Conservation (phyloP, 805 yeast genomes). For the Candida ortonii region DNA sequence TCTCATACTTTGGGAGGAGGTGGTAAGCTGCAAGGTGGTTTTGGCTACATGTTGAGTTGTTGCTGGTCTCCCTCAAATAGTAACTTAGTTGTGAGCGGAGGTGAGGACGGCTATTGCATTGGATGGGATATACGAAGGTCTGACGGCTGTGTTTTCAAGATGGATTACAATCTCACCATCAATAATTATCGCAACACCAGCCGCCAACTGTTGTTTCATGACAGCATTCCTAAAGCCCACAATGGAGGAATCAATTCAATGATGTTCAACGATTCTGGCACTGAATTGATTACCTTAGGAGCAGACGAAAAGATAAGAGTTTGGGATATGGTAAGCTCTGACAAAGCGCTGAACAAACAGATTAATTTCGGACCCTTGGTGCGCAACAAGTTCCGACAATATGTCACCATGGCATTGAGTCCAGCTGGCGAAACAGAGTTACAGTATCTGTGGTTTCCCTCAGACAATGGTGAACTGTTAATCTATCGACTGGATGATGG, state of each 20-base stretch:
- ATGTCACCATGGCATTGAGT: conserved; percentile 52
- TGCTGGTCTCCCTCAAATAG: conserved; percentile 68
- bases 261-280: conserved; percentile 68
- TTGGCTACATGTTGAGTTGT: conserved; percentile 30
- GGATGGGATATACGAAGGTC: conserved; percentile 85
- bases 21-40: conserved; percentile 29
- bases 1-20: conserved; percentile 59
- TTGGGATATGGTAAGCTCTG: conserved; percentile 67
- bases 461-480: conserved; percentile 70
- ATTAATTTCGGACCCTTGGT: conserved; percentile 77
- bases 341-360: conserved; percentile 49
- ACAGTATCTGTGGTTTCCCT: conserved; percentile 65
- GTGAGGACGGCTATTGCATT: conserved; percentile 73
- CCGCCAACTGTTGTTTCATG: conserved; percentile 22
- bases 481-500: conserved; percentile 61
- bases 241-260: conserved; percentile 76
- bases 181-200: conserved; percentile 21
- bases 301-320: conserved; percentile 75
- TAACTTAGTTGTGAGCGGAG: conserved; percentile 71
- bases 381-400: conserved; percentile 59
- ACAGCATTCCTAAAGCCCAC: conserved; percentile 56
- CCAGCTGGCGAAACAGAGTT: conserved; percentile 50
- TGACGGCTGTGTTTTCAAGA: conserved; percentile 55
- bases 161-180: conserved; percentile 46
- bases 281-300: conserved; percentile 62